Conservation (phyloP, 805 yeast genomes). For the Kodamaea jinghongensis region DNA sequence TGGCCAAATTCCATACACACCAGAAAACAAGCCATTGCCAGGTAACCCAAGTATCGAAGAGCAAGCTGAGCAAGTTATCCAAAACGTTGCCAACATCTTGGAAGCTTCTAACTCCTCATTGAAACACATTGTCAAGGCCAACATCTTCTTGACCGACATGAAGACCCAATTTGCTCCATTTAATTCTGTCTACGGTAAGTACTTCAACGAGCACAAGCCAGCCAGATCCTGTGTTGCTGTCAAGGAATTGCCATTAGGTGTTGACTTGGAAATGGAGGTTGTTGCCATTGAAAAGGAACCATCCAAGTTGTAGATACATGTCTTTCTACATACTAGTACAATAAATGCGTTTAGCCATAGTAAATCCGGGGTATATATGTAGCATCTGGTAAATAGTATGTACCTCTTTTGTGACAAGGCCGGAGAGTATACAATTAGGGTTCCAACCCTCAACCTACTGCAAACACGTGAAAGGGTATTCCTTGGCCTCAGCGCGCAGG, state of each 20-base stretch:
- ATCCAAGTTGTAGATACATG: constrained; percentile 27
- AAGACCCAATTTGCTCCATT: constrained; percentile 70
- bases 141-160: constrained; percentile 90
- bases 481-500: not conserved
- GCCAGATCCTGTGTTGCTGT: constrained; percentile 99
- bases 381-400: not conserved
- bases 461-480: not conserved
- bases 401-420: not conserved
- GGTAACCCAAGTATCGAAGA: constrained; percentile 66
- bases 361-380: not conserved
- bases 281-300: constrained; percentile 68
- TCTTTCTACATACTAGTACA: not conserved
- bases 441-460: constrained; percentile 13
- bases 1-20: constrained; percentile 91
- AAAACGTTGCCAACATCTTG: constrained; percentile 68
- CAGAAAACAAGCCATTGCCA: constrained; percentile 74
- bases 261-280: constrained; percentile 86
- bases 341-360: not conserved
- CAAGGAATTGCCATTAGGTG: constrained; percentile 83
- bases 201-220: constrained; percentile 78
- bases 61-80: constrained; percentile 71
- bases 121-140: constrained; percentile 83
- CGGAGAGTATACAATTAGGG: constrained; percentile 11
- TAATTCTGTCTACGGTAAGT: constrained; percentile 79
- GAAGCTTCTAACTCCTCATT: constrained; percentile 83